phyloP scores from a whole-genome alignment of 805 yeast genomes.

The Hanseniaspora hatyaiensis region DNA sequence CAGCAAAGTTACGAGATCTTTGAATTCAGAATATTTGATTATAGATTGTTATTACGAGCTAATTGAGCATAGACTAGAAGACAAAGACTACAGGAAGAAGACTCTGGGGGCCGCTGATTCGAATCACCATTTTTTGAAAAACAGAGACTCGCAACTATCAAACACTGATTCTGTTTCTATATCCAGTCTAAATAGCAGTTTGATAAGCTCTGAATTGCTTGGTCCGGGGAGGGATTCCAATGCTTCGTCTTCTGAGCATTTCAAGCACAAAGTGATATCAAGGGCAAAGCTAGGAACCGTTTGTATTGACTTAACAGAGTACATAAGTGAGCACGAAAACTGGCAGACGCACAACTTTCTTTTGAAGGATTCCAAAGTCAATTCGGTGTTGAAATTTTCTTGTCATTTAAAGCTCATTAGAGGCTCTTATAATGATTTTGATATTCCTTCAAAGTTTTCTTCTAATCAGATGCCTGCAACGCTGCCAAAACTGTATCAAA shows the following conservation, averaged over 20 bases:
- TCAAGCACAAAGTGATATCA: slow-evolving; percentile 11
- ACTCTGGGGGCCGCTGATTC: not conserved
- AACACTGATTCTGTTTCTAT: slow-evolving; percentile 1
- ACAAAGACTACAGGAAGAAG: not conserved
- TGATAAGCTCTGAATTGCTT: not conserved
- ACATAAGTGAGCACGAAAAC: slow-evolving; percentile 39
- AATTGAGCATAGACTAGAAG: slow-evolving; percentile 17
- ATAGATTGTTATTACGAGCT: slow-evolving; percentile 39
- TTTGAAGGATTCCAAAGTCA: slow-evolving; percentile 66
- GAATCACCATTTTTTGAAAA: not conserved
- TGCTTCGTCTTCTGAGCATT: not conserved
- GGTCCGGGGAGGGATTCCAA: slow-evolving; percentile 6
- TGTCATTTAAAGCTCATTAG: slow-evolving; percentile 38
- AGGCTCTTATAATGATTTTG: slow-evolving; percentile 30
- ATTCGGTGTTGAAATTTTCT: slow-evolving; percentile 59
- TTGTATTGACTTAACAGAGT: slow-evolving; percentile 60
- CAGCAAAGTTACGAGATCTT: slow-evolving; percentile 19
- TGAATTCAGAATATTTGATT: slow-evolving; percentile 31
- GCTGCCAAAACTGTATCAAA: slow-evolving; percentile 13
- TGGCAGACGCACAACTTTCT: slow-evolving; percentile 51
- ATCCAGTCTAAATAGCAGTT: not conserved
- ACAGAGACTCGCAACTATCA: not conserved
- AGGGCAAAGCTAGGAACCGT: slow-evolving; percentile 52
- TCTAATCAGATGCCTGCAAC: slow-evolving; percentile 24
- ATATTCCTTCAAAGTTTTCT: slow-evolving; percentile 18